phyloP scores from a whole-genome alignment of 495 filamentous ascomycete species.

The Hypomontagnella monticulosa region DNA sequence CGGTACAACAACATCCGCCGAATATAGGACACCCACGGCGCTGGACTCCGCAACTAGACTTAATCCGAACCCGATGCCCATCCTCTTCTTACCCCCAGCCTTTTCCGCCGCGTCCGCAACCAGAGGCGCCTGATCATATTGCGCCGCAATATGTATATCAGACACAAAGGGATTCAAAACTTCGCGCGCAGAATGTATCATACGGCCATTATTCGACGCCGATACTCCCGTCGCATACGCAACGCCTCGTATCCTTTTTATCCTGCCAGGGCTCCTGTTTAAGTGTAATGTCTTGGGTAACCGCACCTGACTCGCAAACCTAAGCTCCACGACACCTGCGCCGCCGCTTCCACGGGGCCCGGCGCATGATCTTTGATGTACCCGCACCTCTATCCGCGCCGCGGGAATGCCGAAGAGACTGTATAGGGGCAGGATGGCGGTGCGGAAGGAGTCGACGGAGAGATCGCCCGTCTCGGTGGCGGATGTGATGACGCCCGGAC shows the following conservation, averaged over 20 bases:
- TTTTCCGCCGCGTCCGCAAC: constrained; percentile 68
- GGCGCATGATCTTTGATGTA: constrained; percentile 79
- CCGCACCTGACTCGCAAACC: constrained; percentile 90
- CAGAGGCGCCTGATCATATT: constrained; percentile 77
- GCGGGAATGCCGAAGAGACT: constrained; percentile 85
- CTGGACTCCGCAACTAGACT: constrained; percentile 91
- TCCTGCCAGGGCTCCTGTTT: constrained; percentile 76
- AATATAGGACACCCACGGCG: constrained; percentile 79
- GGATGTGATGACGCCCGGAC: constrained; percentile 92
- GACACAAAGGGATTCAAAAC: constrained; percentile 84
- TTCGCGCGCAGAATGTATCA: constrained; percentile 90
- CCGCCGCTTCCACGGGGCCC: constrained; percentile 78
- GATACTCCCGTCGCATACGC: constrained; percentile 91
- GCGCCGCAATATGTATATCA: constrained; percentile 81
- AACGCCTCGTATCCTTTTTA: constrained; percentile 90
- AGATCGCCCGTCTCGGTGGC: constrained; percentile 84
- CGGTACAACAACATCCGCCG: constrained; percentile 85
- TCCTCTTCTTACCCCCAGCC: constrained; percentile 56
- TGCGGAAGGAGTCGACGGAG: constrained; percentile 90
- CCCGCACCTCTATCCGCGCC: constrained; percentile 85
- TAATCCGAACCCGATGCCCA: constrained; percentile 85
- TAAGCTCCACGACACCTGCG: constrained; percentile 89
- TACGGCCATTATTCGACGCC: constrained; percentile 89
- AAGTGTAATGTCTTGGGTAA: constrained; percentile 95
- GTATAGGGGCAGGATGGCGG: constrained; percentile 89